Percentiles rank a stretch among this genome's conserved stretches.
phyloP scores from a whole-genome alignment of 2,329 filamentous ascomycete species.

The Cryphonectria japonica region DNA sequence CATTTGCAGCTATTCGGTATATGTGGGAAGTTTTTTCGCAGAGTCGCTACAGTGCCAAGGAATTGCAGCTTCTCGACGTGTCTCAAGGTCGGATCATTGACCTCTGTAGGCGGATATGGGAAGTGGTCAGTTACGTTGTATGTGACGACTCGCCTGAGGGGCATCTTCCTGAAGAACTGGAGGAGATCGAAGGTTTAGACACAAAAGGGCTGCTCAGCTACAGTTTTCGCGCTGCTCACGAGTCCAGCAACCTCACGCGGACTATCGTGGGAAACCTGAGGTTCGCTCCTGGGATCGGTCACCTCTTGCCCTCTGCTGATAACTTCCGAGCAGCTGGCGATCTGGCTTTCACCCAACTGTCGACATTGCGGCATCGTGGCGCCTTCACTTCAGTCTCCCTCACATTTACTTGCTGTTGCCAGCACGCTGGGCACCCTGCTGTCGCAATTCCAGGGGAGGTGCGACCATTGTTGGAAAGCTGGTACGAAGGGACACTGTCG shows the following conservation, averaged over 20 bases:
- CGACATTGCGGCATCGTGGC: slow-evolving; percentile 83
- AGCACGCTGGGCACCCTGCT: slow-evolving; percentile 55
- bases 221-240: slow-evolving; percentile 92
- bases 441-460: slow-evolving; percentile 40
- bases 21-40: slow-evolving; percentile 57
- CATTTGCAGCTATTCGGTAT: slow-evolving; percentile 68
- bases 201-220: slow-evolving; percentile 93
- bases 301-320: slow-evolving; percentile 52
- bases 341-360: slow-evolving; percentile 80
- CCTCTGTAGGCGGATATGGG: slow-evolving; percentile 74
- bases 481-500: slow-evolving; percentile 73
- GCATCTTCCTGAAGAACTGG: slow-evolving; percentile 76
- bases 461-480: slow-evolving; percentile 60
- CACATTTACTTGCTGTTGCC: slow-evolving; percentile 82
- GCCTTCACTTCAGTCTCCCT: slow-evolving; percentile 92
- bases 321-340: slow-evolving; percentile 70
- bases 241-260: slow-evolving; percentile 80
- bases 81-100: slow-evolving; percentile 61
- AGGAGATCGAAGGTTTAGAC: slow-evolving; percentile 70
- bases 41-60: slow-evolving; percentile 42
- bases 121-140: slow-evolving; percentile 72
- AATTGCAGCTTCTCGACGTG: slow-evolving; percentile 41
- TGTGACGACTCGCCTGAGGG: slow-evolving; percentile 96
- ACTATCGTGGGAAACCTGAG: slow-evolving; percentile 60
- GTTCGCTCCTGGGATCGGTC: slow-evolving; percentile 47